These are phyloP conservation scores for Eucalyptus lansdowneana DNA, from an alignment of 345 rosid genomes.

Conservation along the genomic window DNA sequence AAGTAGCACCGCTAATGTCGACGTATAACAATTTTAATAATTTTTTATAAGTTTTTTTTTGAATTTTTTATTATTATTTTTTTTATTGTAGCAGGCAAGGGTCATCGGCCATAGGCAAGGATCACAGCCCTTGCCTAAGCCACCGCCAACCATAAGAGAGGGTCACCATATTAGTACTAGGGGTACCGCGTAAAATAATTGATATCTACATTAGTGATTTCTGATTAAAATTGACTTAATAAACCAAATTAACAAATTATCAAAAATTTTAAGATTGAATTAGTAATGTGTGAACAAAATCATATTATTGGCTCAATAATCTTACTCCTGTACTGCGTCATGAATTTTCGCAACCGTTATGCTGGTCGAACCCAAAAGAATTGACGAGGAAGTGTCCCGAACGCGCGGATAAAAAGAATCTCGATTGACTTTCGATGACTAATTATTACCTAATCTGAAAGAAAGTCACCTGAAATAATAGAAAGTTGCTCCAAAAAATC, in stretches of 20 bases:
- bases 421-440: background rate
- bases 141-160: background rate
- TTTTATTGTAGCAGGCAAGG: fast-evolving
- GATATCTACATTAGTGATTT: fast-evolving
- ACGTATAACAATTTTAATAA: too few species aligned
- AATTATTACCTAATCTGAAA: background rate
- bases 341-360: background rate
- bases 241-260: too few species aligned
- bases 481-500: background rate
- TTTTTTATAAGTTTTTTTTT: too few species aligned
- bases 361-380: background rate
- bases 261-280: background rate
- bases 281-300: background rate
- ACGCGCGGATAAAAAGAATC: background rate
- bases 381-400: background rate
- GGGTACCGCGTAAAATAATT: fast-evolving
- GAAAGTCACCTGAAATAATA: background rate
- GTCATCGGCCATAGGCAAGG: fast-evolving
- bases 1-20: background rate
- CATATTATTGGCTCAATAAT: background rate
- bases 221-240: fast-evolving
- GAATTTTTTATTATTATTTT: too few species aligned
- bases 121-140: background rate
- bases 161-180: fast-evolving
- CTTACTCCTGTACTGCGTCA: background rate